Evolutionary conservation across 2,329 filamentous ascomycete genomes (phyloP), one percentile per base, ranked within the genome.

Genomic region (Aspergillus aculeatinus): DNA sequence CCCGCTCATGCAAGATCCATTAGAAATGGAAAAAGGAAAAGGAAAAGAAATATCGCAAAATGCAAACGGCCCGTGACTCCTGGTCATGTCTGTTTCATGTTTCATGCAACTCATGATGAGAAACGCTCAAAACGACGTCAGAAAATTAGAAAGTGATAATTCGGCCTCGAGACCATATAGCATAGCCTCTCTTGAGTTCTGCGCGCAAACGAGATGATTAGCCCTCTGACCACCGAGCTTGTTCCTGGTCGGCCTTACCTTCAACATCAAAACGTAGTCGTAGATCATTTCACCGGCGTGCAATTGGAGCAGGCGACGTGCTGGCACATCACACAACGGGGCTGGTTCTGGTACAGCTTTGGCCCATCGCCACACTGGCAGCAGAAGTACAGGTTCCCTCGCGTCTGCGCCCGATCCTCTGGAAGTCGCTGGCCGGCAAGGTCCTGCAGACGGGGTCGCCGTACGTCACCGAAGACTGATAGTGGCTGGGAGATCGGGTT

Each of bases 291-390:
- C 55, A 75, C 67, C 44, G 67, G 58, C 1, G 33, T 52, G 68
- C 76, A 78, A 14, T 11, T 4, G 5, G 2, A 0, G 67, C 76
- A 78, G 27, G 63, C 66, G 14, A 44, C 42, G 25, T 78, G 76
- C 2, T 68, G 1, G 67, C 76, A 78, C 0, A 44, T 58, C 2
- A 76, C 64, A 55, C 76, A 79, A 21, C 42, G 49, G 2, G 72
- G 67, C 48, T 79, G 73, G 31, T 60, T 48, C 11, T 72, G 65
- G 62, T 64, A 77, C 44, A 76, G 62, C 55, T 78, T 78, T 0
- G 76, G 76, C 0, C 76, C 76, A 48, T 78, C 76, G 1, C 67
- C 44, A 60, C 76, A 79, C 4, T 60, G 1, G 69, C 76, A 79
- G 67, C 76, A 79, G 57, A 74, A 68, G 50, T 76, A 79, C 62